phyloP scores from a whole-genome alignment of 2,329 filamentous ascomycete species.

The Penicillium brasilianum region DNA sequence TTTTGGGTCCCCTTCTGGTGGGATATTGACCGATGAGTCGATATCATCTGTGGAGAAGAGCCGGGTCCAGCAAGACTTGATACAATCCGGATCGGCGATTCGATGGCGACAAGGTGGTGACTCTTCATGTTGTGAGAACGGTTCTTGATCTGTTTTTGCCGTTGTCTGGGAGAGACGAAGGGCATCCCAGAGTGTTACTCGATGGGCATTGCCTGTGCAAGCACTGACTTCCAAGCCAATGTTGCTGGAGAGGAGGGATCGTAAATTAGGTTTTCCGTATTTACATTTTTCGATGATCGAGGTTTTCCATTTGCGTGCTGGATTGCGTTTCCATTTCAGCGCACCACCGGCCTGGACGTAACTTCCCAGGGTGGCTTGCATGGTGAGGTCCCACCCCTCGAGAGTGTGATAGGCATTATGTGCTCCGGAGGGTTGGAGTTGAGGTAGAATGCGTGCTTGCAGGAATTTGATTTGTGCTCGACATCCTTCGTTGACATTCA shows the following conservation, averaged over 20 bases:
- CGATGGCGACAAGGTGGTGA: constrained; percentile 7
- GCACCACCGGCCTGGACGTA: neutral
- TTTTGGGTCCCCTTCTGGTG: neutral
- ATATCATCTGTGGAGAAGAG: constrained; percentile 1
- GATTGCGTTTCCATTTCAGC: neutral
- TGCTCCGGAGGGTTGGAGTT: neutral
- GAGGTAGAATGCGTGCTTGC: neutral
- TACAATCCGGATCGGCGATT: constrained; percentile 12
- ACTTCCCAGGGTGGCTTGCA: neutral
- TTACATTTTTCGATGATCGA: constrained; percentile 7
- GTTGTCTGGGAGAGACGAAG: constrained; percentile 17
- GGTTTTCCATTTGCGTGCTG: neutral
- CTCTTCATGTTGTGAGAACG: neutral
- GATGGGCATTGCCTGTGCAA: constrained; percentile 19
- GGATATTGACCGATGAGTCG: neutral
- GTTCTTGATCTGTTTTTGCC: neutral
- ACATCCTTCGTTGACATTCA: neutral
- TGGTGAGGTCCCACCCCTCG: neutral
- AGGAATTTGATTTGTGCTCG: neutral
- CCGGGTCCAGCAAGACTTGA: constrained; percentile 14
- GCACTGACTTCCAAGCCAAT: constrained; percentile 20
- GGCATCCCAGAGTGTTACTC: constrained; percentile 19
- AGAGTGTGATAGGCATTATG: neutral
- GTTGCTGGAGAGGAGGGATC: constrained; percentile 6
- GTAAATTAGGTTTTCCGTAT: constrained; percentile 1